Percentiles rank a stretch among this genome's conserved stretches.
phyloP scores from a whole-genome alignment of 495 filamentous ascomycete genomes.

The Talaromyces borbonicus region DNA sequence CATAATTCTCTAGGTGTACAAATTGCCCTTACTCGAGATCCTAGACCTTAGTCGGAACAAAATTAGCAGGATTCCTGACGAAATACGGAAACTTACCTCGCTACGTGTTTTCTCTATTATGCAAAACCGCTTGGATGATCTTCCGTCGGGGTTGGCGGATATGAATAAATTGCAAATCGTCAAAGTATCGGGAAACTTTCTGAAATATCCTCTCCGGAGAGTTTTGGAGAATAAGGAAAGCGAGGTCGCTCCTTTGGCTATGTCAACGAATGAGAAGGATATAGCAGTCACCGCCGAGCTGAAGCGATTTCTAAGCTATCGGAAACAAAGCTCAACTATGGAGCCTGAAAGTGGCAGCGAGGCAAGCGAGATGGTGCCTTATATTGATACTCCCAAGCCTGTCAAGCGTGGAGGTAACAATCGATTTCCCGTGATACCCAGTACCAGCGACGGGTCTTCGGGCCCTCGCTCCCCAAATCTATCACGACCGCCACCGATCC shows the following conservation, averaged over 20 bases:
- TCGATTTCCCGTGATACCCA: conserved; percentile 77
- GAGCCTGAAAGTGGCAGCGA: conserved; percentile 58
- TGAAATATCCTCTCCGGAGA: conserved; percentile 40
- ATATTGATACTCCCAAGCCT: conserved; percentile 62
- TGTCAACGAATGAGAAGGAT: conserved; percentile 53
- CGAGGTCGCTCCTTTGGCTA: conserved; percentile 30
- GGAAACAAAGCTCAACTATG: conserved; percentile 38
- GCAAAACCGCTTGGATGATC: conserved; percentile 73
- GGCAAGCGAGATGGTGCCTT: conserved; percentile 35
- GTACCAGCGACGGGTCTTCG: conserved; percentile 37
- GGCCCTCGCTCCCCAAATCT: conserved; percentile 55
- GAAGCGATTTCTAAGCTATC: conserved; percentile 64
- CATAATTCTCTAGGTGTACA: conserved; percentile 48
- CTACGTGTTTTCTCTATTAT: conserved; percentile 70
- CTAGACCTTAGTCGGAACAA: conserved; percentile 85
- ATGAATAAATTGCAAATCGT: conserved; percentile 82
- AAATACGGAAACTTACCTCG: conserved; percentile 66
- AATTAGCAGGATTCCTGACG: conserved; percentile 64
- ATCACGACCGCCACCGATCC: conserved; percentile 60
- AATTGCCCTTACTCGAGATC: conserved; percentile 79
- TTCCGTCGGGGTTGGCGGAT: conserved; percentile 75
- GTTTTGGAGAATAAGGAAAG: conserved; percentile 34
- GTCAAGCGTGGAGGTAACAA: conserved; percentile 64
- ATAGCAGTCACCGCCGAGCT: conserved; percentile 60
- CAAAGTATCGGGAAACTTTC: conserved; percentile 78